Evolutionary conservation across 352 stramenopile species (phyloP), one percentile per base, ranked within the genome.

Genomic region (Globisporangium iwayamae): DNA sequence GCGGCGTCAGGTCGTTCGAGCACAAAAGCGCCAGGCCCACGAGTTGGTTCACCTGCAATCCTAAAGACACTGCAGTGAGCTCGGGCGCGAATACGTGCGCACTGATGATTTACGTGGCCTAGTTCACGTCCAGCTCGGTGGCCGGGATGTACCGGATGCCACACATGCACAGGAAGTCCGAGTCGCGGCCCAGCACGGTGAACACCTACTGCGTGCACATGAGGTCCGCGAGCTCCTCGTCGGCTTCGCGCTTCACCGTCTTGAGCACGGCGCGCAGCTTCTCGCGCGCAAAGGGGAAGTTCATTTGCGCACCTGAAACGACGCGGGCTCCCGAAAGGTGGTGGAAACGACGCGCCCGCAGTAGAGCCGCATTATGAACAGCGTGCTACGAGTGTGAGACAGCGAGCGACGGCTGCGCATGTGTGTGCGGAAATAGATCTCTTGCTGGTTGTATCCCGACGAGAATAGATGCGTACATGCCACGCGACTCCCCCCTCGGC

Each of bases 81-180:
- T 82, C 72, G 0, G 88, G 72, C 45, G 73, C 81, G 60, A 92
- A 97, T 14, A 97, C 82, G n/a, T 70, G 73, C 25, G 87, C 88
- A 11, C 63, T 71, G 16, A 96, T 53, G n/a, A 67, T 67, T 2
- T 66, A 60, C 30, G 48, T 52, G 20, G 39, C 50, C 36, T 71
- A 48, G 48, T 86, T 71, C 4, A 84, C 60, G 0, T 18, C 59
- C 1, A 91, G 60, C 32, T 76, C 80, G 0, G 56, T 25, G 51
- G 95, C 90, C 9, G 85, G 85, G 57, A 97, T 93, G 62, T 97
- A 97, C 53, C 71, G 74, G 8, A 89, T 76, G 9, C 79, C 79
- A 8, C 77, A 77, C 84, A 96, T 95, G 62, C 89, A 78, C 18
- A 97, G 66, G 64, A 96, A 97, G 61, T 97, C 91, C 57, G 89